Percentiles rank a stretch among this genome's conserved stretches.
phyloP scores from a whole-genome alignment of 2,329 filamentous ascomycete genomes.

The Beauveria australis region DNA sequence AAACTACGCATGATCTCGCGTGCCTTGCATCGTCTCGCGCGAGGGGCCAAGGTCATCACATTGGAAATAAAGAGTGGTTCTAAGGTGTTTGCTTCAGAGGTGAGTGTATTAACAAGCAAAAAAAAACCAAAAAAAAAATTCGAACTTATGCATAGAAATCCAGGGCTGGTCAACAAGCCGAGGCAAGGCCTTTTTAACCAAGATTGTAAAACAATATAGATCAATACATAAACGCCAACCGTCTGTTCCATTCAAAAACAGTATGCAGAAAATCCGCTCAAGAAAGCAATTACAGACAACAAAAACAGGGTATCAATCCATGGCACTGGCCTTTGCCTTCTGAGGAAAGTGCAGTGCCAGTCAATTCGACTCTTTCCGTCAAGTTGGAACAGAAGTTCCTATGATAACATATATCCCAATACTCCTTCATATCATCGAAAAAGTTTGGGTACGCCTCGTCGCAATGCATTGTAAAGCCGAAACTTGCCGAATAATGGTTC shows the following conservation, averaged over 20 bases:
- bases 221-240: conserved; percentile 6
- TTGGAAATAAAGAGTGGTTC: no score
- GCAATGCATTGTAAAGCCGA: conserved; percentile 9
- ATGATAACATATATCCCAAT: conserved; percentile 4
- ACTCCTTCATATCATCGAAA: conserved; percentile 1
- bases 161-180: background rate
- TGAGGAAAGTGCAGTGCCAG: background rate
- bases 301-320: conserved; percentile 13
- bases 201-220: background rate
- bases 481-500: background rate
- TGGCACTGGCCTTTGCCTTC: background rate
- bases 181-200: background rate
- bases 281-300: conserved; percentile 5
- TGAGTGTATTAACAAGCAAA: conserved; percentile 9
- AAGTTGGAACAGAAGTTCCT: background rate
- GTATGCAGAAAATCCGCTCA: conserved; percentile 4
- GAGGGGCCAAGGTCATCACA: no score
- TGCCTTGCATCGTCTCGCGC: no score
- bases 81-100: background rate
- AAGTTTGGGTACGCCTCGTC: conserved; percentile 8
- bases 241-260: conserved; percentile 9
- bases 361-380: background rate
- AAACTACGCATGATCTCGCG: no score
- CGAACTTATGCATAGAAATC: background rate
- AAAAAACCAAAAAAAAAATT: background rate